Percentiles rank a stretch among this genome's conserved stretches.
phyloP scores from a whole-genome alignment of 257 asterid genomes.

The Schizonepeta tenuifolia region DNA sequence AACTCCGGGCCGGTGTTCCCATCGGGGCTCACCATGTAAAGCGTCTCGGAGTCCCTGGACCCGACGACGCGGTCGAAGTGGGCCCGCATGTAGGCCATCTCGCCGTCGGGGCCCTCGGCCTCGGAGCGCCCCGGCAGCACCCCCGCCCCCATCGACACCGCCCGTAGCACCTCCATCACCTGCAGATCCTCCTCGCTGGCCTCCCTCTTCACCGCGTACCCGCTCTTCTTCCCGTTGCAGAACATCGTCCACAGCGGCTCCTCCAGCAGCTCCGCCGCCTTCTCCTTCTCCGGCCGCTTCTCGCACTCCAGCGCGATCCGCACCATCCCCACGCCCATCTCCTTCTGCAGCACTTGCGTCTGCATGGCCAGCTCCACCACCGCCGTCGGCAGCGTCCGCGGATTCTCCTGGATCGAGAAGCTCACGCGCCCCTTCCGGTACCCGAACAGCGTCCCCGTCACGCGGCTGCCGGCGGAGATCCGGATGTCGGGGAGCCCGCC shows the following conservation, averaged over 20 bases:
- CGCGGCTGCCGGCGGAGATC: slow-evolving; percentile 39
- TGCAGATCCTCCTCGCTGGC: slow-evolving; percentile 73
- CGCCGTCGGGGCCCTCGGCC: slow-evolving; percentile 65
- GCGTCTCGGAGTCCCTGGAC: slow-evolving; percentile 80
- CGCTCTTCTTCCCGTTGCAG: slow-evolving; percentile 79
- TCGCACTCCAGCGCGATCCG: slow-evolving; percentile 64
- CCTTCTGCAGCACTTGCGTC: slow-evolving; percentile 54
- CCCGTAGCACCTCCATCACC: slow-evolving; percentile 77
- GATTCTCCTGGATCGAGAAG: slow-evolving; percentile 56
- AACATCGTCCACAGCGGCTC: slow-evolving; percentile 90
- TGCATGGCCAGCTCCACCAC: slow-evolving; percentile 66
- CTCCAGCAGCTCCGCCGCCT: slow-evolving; percentile 43
- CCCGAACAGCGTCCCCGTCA: slow-evolving; percentile 79
- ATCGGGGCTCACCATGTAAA: slow-evolving; percentile 90
- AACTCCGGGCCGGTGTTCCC: slow-evolving; percentile 82
- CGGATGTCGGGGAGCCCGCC: slow-evolving; percentile 49
- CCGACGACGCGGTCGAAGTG: slow-evolving; percentile 79
- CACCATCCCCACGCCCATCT: slow-evolving; percentile 57
- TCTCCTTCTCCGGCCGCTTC: slow-evolving; percentile 36
- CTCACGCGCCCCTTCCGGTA: slow-evolving; percentile 63
- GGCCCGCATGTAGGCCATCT: slow-evolving; percentile 79
- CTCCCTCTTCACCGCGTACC: slow-evolving; percentile 65
- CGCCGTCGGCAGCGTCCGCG: slow-evolving; percentile 47
- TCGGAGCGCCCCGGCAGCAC: slow-evolving; percentile 70
- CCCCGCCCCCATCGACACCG: slow-evolving; percentile 91